Evolutionary conservation across 441 rosid species (phyloP), one percentile per base, ranked within the genome.

Genomic region (Arabidopsis lyrata): DNA sequence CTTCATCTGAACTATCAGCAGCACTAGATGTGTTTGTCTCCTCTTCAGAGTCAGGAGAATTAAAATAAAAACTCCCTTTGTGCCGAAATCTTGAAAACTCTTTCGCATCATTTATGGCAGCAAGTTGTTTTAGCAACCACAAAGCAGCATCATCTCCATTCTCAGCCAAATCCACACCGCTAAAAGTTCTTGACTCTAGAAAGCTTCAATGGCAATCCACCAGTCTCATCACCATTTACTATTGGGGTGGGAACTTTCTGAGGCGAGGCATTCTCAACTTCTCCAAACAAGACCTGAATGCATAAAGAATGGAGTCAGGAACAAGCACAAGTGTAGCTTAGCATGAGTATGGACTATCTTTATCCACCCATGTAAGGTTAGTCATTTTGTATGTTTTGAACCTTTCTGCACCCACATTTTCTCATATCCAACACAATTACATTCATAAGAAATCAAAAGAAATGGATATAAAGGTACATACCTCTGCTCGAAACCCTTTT

Each of bases 191-290:
- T 92, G 97, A 95, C 97, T 76, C 86, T 86, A 60, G 97, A 89
- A 84, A 95, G 97, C 99, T 86, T 95, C 99, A 63, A 95, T 88
- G 44, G 99, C 80, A 95, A 81, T 76, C 99, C 99, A 63, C 97
- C 96, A 81, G 86, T 90, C 82, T 87, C 97, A 82, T 95, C 97
- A 36, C 96, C 97, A 83, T 85, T 89, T 78, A 92, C 80, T 66
- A 90, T 81, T 55, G 89, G 66, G 24, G 84, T 85, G 44, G 90
- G 93, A 70, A 83, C 93, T 72, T 83, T 85, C 39, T 82, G 87
- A 22, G 93, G 93, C 68, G 84, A 86, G 32, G 80, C 72, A 72
- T 82, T 89, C 74, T 92, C 97, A 78, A 80, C 83, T 59, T 95
- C 96, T 68, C 96, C 99, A 88, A 95, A 95, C 85, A 95, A 86